A percentile compares a stretch with the other conserved stretches of the same genome.
phyloP scores from a whole-genome alignment of 176 grass and related monocot genomes.

The bread wheat (Triticum aestivum) region DNA sequence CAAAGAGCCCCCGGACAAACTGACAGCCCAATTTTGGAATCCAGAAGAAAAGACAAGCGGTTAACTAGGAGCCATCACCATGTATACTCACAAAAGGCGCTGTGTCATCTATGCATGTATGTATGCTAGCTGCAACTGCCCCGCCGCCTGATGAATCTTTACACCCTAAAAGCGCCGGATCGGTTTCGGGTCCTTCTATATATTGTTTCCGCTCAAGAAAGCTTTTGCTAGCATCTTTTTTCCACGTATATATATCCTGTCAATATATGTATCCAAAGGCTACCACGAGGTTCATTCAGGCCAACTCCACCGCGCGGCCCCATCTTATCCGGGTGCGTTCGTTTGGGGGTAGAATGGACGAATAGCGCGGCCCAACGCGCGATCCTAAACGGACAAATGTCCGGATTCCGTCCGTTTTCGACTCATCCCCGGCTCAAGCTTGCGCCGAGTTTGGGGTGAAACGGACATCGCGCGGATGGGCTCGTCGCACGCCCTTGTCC shows the following conservation, averaged over 20 bases:
- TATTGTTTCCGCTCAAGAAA: not conserved
- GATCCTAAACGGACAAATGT: too few species aligned
- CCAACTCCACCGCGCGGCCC: too few species aligned
- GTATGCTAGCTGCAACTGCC: not conserved
- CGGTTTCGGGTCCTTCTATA: not conserved
- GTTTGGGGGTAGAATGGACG: too few species aligned
- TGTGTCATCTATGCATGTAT: not conserved
- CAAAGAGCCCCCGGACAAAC: not conserved
- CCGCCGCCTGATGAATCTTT: not conserved
- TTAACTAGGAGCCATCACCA: not conserved
- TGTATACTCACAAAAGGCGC: not conserved
- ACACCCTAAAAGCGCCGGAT: not conserved
- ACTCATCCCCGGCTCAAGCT: too few species aligned
- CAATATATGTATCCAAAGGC: not conserved
- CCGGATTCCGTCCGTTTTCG: too few species aligned
- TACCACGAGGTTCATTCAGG: not conserved
- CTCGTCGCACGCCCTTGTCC: too few species aligned
- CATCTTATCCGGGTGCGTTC: too few species aligned
- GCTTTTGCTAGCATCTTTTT: not conserved
- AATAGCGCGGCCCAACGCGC: too few species aligned
- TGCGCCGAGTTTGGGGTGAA: too few species aligned
- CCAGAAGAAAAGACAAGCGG: not conserved
- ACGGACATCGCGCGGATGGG: too few species aligned
- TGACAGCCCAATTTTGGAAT: not conserved
- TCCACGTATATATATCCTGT: not conserved